These are phyloP conservation scores for Areca catechu DNA, from an alignment of 176 grass and related monocot genomes.

Conservation along the genomic window DNA sequence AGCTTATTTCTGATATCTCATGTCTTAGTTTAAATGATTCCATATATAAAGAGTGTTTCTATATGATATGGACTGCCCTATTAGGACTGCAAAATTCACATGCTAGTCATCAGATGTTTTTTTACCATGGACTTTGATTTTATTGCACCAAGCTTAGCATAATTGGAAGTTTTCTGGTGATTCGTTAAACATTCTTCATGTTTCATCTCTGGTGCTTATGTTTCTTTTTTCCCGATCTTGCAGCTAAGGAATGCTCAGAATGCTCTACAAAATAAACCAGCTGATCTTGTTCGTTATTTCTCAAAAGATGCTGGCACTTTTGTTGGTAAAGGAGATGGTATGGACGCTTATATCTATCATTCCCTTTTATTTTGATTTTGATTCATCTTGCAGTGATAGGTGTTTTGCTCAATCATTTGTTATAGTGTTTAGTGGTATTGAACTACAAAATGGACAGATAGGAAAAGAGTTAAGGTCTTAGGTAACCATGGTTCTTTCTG, in stretches of 20 bases:
- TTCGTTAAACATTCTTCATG: not conserved
- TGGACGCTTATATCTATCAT: not conserved
- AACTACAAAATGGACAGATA: no score
- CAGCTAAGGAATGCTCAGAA: conserved; percentile 75
- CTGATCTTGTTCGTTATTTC: conserved; percentile 32
- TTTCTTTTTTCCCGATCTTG: conserved; percentile 17
- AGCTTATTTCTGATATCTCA: no score
- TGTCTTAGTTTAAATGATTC: no score
- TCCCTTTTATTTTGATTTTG: not conserved
- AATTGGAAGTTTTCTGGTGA: not conserved
- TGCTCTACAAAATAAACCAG: conserved; percentile 28
- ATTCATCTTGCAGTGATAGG: not conserved
- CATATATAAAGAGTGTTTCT: no score
- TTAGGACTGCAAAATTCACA: no score
- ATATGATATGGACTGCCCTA: no score
- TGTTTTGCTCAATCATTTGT: not conserved
- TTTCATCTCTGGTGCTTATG: no score
- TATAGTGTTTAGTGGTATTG: no score
- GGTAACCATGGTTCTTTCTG: no score
- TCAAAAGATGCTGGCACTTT: conserved; percentile 37
- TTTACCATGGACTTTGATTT: no score
- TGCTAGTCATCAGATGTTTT: no score
- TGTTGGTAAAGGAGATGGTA: conserved; percentile 34
- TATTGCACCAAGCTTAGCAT: not conserved
- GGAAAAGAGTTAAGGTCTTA: no score